Evolutionary conservation across 2,329 filamentous ascomycete species (phyloP).

Genomic region (Aspergillus melleus): DNA sequence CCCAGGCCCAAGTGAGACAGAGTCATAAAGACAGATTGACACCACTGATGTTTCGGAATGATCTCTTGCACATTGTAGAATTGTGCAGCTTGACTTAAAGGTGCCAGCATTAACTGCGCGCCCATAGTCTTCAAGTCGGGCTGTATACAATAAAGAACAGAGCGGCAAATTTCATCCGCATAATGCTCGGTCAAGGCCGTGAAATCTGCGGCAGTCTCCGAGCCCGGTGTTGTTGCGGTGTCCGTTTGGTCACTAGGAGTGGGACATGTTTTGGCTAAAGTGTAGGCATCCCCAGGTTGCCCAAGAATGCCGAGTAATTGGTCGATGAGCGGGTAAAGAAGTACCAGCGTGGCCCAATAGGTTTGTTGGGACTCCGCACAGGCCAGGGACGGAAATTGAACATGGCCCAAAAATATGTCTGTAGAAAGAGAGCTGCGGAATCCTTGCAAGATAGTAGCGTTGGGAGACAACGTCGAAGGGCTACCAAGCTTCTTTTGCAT

Average conservation of each 20-base stretch:
- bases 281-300: background rate
- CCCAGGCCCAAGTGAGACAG: conserved; percentile 17
- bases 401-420: conserved; percentile 11
- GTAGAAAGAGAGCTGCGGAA: conserved; percentile 14
- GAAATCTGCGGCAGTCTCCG: conserved; percentile 7
- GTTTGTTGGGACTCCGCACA: conserved; percentile 20
- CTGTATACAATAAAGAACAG: conserved; percentile 18
- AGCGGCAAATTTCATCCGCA: conserved; percentile 21
- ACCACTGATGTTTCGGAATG: conserved; percentile 18
- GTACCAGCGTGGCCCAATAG: conserved; percentile 16
- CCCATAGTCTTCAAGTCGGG: conserved; percentile 22
- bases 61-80: conserved; percentile 16
- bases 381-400: conserved; percentile 15
- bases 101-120: conserved; percentile 16
- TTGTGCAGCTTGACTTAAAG: conserved; percentile 21
- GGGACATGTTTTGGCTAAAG: conserved; percentile 2
- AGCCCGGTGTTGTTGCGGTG: background rate
- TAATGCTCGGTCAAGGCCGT: conserved; percentile 18
- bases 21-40: conserved; percentile 19
- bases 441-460: conserved; percentile 6
- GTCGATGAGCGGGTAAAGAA: conserved; percentile 23
- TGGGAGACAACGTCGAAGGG: conserved; percentile 6
- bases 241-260: background rate
- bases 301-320: conserved; percentile 15
- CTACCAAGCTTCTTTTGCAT: conserved; percentile 19